Evolutionary conservation across 176 grass and related monocot species (phyloP).

Genomic region (Poa pratensis): DNA sequence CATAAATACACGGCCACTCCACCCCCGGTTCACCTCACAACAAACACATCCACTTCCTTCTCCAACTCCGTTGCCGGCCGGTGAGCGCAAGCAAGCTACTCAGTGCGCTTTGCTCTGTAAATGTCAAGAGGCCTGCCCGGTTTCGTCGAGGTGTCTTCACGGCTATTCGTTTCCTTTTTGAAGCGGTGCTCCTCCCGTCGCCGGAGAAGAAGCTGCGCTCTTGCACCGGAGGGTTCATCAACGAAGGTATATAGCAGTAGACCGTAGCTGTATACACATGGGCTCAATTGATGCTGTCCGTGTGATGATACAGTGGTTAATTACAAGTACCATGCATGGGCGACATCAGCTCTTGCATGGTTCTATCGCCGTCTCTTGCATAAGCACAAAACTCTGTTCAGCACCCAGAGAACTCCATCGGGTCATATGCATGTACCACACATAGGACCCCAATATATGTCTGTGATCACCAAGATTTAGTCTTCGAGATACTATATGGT

Average conservation of each 20-base stretch:
- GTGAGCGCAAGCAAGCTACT: neutral
- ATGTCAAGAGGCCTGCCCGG: constrained; percentile 42
- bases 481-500: neutral
- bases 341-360: neutral
- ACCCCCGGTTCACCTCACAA: neutral
- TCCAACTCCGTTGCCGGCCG: neutral
- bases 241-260: constrained; percentile 39
- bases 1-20: constrained; percentile 44
- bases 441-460: neutral
- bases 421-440: neutral
- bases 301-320: too few relatives aligned
- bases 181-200: constrained; percentile 52
- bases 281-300: neutral
- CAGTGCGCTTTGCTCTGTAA: constrained; percentile 21
- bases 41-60: neutral
- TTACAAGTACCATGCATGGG: neutral
- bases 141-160: neutral
- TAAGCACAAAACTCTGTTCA: neutral
- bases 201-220: constrained; percentile 51
- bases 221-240: constrained; percentile 49
- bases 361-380: neutral
- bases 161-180: constrained; percentile 13
- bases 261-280: neutral
- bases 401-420: neutral
- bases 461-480: neutral